phyloP scores from a whole-genome alignment of 202 grass and related monocot species.

The Saccharum hybrid region DNA sequence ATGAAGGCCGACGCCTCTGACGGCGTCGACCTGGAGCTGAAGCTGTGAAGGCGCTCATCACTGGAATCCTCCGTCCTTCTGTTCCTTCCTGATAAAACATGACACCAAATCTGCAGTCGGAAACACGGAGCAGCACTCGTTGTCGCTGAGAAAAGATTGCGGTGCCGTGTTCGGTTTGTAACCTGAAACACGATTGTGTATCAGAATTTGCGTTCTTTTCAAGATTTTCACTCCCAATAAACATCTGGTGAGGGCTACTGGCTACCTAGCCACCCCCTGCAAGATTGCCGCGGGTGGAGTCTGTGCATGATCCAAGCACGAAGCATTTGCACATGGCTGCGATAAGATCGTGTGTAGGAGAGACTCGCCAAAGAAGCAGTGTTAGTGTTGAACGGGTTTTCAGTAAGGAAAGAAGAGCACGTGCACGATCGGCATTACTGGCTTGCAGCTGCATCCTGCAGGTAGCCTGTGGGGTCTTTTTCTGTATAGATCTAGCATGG shows the following conservation, averaged over 20 bases:
- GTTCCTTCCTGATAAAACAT: conserved; percentile 26
- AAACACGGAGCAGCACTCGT: neutral
- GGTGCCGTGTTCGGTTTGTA: conserved; percentile 41
- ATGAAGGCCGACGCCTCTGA: conserved; percentile 45
- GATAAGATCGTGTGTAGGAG: conserved; percentile 30
- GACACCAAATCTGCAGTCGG: neutral
- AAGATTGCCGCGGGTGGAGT: conserved; percentile 13
- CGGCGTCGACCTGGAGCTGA: conserved; percentile 78
- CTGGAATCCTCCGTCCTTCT: neutral
- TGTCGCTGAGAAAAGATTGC: neutral
- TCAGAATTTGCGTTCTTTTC: conserved; percentile 13
- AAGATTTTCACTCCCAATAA: conserved; percentile 50
- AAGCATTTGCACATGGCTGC: conserved; percentile 28
- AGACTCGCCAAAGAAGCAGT: conserved; percentile 38
- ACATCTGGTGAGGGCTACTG: conserved; percentile 11
- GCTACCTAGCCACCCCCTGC: neutral
- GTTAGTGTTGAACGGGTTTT: conserved; percentile 25
- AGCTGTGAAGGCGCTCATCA: conserved; percentile 58
- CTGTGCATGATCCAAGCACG: conserved; percentile 27
- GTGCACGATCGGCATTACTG: conserved; percentile 32
- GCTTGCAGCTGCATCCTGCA: conserved; percentile 4
- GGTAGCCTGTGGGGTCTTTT: conserved; percentile 36
- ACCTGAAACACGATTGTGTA: conserved; percentile 45
- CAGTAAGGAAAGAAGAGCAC: conserved; percentile 35
- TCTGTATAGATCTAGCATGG: conserved; percentile 20